Percentiles rank a stretch among this genome's conserved stretches.
Evolutionary conservation across 164 flowering plant species (phyloP).

Genomic region (Vitis riparia): DNA sequence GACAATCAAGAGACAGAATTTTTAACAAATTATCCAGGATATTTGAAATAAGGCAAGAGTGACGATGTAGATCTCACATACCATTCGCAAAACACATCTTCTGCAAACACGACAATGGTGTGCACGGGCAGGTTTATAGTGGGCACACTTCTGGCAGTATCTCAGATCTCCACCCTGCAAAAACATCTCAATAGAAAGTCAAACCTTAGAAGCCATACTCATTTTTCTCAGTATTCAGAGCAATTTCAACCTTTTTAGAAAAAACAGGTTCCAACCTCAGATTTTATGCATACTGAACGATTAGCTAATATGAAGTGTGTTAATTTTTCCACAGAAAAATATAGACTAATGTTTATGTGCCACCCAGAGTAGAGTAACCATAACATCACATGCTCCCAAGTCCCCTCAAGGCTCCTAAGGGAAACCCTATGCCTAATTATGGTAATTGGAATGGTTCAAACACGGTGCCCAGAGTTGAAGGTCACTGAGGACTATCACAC

Average conservation of each 20-base stretch:
- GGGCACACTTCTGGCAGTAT: conserved; percentile 93
- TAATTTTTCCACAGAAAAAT: too few relatives aligned
- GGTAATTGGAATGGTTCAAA: too few relatives aligned
- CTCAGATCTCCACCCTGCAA: conserved; percentile 94
- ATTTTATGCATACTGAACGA: too few relatives aligned
- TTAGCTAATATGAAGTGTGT: too few relatives aligned
- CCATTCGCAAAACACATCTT: conserved; percentile 94
- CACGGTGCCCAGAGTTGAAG: too few relatives aligned
- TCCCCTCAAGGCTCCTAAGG: too few relatives aligned
- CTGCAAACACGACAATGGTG: conserved; percentile 96
- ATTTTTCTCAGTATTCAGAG: not conserved
- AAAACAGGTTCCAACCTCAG: too few relatives aligned
- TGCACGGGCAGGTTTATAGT: conserved; percentile 88
- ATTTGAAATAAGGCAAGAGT: conserved; percentile 11
- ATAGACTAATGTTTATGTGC: too few relatives aligned
- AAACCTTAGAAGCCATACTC: conserved; percentile 3
- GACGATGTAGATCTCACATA: conserved; percentile 33
- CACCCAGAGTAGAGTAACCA: too few relatives aligned
- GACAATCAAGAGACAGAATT: conserved; percentile 30
- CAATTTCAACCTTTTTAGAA: not conserved
- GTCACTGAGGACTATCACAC: too few relatives aligned
- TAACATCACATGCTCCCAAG: too few relatives aligned
- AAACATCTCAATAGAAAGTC: conserved; percentile 9
- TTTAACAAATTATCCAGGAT: conserved; percentile 19
- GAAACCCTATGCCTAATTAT: too few relatives aligned